phyloP scores from a whole-genome alignment of 306 rosid species.

The Cucurbita argyrosperma region DNA sequence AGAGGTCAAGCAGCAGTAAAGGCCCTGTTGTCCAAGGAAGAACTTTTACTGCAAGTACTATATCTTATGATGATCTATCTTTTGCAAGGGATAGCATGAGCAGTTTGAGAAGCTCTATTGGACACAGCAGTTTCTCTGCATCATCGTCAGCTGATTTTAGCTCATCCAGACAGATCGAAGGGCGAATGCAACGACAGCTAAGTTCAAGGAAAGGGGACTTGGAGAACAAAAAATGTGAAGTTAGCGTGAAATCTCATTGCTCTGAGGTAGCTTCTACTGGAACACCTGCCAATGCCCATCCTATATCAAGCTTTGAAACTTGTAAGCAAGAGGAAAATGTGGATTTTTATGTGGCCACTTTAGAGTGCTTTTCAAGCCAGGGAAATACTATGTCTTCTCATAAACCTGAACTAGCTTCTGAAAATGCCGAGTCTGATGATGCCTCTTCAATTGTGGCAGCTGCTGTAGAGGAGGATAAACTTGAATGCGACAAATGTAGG shows the following conservation, averaged over 20 bases:
- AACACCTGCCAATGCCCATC: constrained; percentile 26
- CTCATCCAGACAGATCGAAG: constrained; percentile 39
- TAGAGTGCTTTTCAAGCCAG: constrained; percentile 17
- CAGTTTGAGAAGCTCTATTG: constrained; percentile 53
- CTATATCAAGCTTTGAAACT: constrained; percentile 17
- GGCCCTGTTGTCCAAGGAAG: constrained; percentile 59
- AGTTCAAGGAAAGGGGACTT: constrained; percentile 36
- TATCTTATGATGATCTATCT: constrained; percentile 44
- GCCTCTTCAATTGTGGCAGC: constrained; percentile 17
- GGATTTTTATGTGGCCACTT: constrained; percentile 19
- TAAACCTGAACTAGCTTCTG: constrained; percentile 20
- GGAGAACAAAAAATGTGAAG: constrained; percentile 30
- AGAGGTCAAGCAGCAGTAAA: constrained; percentile 63
- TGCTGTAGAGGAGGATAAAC: constrained; percentile 28
- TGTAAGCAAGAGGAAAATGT: constrained; percentile 21
- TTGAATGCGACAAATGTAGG: constrained; percentile 15
- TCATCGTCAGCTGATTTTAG: constrained; percentile 61
- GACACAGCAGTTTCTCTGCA: constrained; percentile 58
- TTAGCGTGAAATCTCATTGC: constrained; percentile 25
- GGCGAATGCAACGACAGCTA: constrained; percentile 42
- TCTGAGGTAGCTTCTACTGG: constrained; percentile 25
- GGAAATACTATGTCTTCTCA: constrained; percentile 20
- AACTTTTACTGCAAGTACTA: constrained; percentile 45
- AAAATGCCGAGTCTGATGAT: constrained; percentile 21
- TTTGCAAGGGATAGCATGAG: constrained; percentile 44